Evolutionary conservation across 2,329 filamentous ascomycete genomes (phyloP).

Genomic region (Huntiella bhutanensis): DNA sequence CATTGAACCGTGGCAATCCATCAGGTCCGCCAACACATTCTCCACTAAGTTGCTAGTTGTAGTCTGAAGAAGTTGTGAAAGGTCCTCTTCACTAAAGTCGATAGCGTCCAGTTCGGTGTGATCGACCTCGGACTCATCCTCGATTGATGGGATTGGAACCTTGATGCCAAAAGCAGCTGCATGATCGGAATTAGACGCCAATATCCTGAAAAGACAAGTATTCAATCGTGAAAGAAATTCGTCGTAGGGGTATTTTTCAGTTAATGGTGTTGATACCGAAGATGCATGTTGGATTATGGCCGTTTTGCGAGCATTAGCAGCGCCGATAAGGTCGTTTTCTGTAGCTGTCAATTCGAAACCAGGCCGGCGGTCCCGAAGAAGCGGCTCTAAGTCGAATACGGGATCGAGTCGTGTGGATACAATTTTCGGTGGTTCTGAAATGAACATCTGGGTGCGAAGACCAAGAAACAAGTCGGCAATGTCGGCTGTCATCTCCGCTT

Average conservation of each 20-base stretch:
- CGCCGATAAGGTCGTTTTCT: slow-evolving; percentile 9
- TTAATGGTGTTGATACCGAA: background rate
- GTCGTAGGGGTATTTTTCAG: slow-evolving; percentile 17
- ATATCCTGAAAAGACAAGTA: slow-evolving; percentile 18
- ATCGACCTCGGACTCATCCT: slow-evolving; percentile 19
- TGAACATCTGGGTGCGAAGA: slow-evolving; percentile 11
- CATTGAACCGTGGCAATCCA: slow-evolving; percentile 12
- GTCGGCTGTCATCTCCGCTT: slow-evolving; percentile 10
- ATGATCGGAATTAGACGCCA: slow-evolving; percentile 19
- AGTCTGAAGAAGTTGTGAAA: slow-evolving; percentile 25
- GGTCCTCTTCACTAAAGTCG: slow-evolving; percentile 19
- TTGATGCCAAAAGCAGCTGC: slow-evolving; percentile 20
- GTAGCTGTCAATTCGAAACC: slow-evolving; percentile 7
- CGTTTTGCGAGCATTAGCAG: slow-evolving; percentile 5
- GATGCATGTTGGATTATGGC: slow-evolving; percentile 7
- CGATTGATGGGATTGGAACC: slow-evolving; percentile 16
- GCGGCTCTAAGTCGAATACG: slow-evolving; percentile 9
- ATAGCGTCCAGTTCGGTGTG: slow-evolving; percentile 6
- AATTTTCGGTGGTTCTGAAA: slow-evolving; percentile 5
- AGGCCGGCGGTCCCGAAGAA: slow-evolving; percentile 6
- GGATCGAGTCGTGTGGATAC: slow-evolving; percentile 8
- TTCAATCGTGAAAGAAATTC: slow-evolving; percentile 20
- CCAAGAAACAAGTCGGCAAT: slow-evolving; percentile 10
- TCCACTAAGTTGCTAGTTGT: slow-evolving; percentile 24
- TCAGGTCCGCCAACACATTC: slow-evolving; percentile 20